phyloP scores from a whole-genome alignment of 2,329 filamentous ascomycete genomes.

The Aspergillus sp. region DNA sequence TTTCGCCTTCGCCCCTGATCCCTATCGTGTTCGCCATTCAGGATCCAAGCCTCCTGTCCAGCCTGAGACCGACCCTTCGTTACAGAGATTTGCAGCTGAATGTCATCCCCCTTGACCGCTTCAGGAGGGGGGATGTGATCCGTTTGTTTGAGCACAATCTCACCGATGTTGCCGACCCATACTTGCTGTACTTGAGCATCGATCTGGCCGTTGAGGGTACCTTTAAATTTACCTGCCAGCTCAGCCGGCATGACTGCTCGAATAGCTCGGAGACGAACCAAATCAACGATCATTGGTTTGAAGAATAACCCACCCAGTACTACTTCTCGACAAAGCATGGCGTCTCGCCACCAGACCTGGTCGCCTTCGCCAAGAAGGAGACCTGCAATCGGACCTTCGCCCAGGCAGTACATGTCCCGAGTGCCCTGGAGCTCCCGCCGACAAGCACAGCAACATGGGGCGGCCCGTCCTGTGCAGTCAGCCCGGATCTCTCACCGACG shows the following conservation, averaged over 20 bases:
- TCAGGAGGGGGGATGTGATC: background rate
- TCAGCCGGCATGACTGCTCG: background rate
- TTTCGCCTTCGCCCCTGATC: slow-evolving; percentile 1
- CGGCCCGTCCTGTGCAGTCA: slow-evolving; percentile 1
- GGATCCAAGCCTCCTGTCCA: slow-evolving; percentile 6
- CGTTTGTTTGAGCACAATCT: background rate
- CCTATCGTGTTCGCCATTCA: slow-evolving; percentile 14
- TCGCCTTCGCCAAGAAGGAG: slow-evolving; percentile 1
- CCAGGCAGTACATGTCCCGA: background rate
- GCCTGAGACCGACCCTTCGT: background rate
- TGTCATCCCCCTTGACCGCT: background rate
- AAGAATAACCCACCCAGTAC: background rate
- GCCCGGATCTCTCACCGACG: slow-evolving; percentile 1
- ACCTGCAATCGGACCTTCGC: background rate
- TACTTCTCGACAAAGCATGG: slow-evolving; percentile 6
- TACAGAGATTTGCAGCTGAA: background rate
- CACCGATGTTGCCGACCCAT: background rate
- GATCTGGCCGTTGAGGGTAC: background rate
- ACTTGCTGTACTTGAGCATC: slow-evolving; percentile 1
- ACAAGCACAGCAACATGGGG: background rate
- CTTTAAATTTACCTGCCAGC: background rate
- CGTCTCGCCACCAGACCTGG: slow-evolving; percentile 2
- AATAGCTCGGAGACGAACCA: background rate
- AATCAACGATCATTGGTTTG: background rate
- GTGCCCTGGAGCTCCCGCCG: background rate